Evolutionary conservation across 495 filamentous ascomycete species (phyloP).

Genomic region (Aspergillus hancockii): DNA sequence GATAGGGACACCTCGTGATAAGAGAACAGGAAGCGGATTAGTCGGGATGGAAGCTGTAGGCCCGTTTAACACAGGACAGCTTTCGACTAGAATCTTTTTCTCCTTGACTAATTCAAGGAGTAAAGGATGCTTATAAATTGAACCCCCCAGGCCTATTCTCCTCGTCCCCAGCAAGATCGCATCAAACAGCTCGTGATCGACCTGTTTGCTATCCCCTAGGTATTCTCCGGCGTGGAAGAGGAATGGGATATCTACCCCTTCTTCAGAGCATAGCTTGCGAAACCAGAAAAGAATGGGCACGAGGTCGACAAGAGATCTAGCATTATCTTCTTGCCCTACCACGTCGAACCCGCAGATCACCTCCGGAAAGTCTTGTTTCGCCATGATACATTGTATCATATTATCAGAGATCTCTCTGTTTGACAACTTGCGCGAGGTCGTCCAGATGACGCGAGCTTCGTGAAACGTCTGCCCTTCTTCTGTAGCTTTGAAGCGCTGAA

Average conservation of each 20-base stretch:
- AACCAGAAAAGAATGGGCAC: slow-evolving; percentile 91
- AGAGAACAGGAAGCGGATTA: slow-evolving; percentile 79
- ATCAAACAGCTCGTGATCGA: slow-evolving; percentile 88
- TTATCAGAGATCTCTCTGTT: slow-evolving; percentile 67
- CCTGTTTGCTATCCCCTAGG: slow-evolving; percentile 71
- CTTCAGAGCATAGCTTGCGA: slow-evolving; percentile 75
- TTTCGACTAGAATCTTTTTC: slow-evolving; percentile 83
- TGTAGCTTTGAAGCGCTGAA: slow-evolving; percentile 71
- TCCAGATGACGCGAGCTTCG: slow-evolving; percentile 89
- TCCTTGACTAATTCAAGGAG: slow-evolving; percentile 85
- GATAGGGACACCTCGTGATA: slow-evolving; percentile 71
- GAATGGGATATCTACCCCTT: slow-evolving; percentile 85
- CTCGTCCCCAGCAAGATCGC: slow-evolving; percentile 84
- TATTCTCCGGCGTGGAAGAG: slow-evolving; percentile 93
- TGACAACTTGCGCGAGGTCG: slow-evolving; percentile 61
- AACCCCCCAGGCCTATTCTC: slow-evolving; percentile 85
- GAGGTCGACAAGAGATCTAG: slow-evolving; percentile 72
- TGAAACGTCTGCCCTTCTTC: slow-evolving; percentile 75
- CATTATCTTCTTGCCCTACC: slow-evolving; percentile 81
- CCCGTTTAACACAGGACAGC: slow-evolving; percentile 83
- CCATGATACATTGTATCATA: slow-evolving; percentile 83
- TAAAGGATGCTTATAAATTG: slow-evolving; percentile 87
- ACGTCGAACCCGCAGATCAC: slow-evolving; percentile 86
- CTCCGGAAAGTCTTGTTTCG: slow-evolving; percentile 76
- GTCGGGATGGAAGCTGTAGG: slow-evolving; percentile 73